phyloP scores from a whole-genome alignment of 1,284 basidiomycete species.

The Heterobasidion irregulare region DNA sequence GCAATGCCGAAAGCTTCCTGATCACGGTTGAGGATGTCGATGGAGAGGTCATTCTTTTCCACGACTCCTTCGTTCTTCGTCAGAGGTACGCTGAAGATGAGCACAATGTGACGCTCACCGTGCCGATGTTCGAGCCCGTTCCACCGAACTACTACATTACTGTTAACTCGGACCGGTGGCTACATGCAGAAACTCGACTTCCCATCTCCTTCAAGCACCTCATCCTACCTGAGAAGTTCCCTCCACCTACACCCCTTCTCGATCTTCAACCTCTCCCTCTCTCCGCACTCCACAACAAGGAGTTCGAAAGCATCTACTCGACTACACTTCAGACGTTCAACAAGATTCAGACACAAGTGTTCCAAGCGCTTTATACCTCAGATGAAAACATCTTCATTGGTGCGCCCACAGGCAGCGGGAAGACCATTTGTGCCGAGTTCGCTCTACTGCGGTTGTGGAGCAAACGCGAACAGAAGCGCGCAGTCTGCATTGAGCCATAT shows the following conservation, averaged over 20 bases:
- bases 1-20: conserved; percentile 82
- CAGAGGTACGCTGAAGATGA: conserved; percentile 90
- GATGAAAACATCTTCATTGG: conserved; percentile 97
- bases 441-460: conserved; percentile 91
- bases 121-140: conserved; percentile 94
- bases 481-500: conserved; percentile 94
- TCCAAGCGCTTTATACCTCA: conserved; percentile 94
- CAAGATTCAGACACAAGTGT: conserved; percentile 99
- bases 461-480: conserved; percentile 74
- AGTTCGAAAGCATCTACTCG: conserved; percentile 83
- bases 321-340: conserved; percentile 81
- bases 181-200: conserved; percentile 90
- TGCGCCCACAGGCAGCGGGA: conserved; percentile 94
- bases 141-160: conserved; percentile 98
- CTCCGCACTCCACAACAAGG: conserved; percentile 86
- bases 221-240: conserved; percentile 96
- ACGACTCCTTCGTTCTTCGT: conserved; percentile 87
- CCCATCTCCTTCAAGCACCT: conserved; percentile 98
- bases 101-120: conserved; percentile 90
- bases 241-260: conserved; percentile 85
- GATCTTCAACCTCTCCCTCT: conserved; percentile 90
- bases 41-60: conserved; percentile 92
- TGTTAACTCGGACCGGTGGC: conserved; percentile 91
- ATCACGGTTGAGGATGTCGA: conserved; percentile 97
- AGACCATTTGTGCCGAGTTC: conserved; percentile 97